Evolutionary conservation across 345 rosid species (phyloP).

Genomic region (Citrus maxima): DNA sequence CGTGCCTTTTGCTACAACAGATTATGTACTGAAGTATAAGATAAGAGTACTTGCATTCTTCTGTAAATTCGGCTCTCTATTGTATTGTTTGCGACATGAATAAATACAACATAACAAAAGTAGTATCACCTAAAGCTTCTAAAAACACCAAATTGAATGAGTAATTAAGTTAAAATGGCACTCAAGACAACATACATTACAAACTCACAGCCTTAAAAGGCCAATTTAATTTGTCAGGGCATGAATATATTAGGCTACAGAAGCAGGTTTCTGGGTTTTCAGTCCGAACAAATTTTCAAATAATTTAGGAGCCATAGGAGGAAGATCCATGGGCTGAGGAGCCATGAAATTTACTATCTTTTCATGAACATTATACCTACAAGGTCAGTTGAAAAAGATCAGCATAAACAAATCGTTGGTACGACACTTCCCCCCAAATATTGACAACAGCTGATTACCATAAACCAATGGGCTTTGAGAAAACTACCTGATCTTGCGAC

Average conservation of each 20-base stretch:
- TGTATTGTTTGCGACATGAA: neutral
- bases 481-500: conserved; percentile 75
- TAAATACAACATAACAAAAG: too few relatives aligned
- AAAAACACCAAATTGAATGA: neutral
- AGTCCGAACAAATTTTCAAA: conserved; percentile 80
- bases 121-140: neutral
- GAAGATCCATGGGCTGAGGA: conserved; percentile 52
- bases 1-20: neutral
- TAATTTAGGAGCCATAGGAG: conserved; percentile 67
- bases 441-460: neutral
- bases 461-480: neutral
- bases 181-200: neutral
- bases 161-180: neutral
- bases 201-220: neutral
- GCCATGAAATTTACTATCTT: conserved; percentile 88
- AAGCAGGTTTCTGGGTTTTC: conserved; percentile 32
- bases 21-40: neutral
- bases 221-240: neutral
- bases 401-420: neutral
- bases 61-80: neutral
- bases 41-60: neutral
- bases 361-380: conserved; percentile 78
- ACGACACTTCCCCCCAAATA: neutral
- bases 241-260: conserved; percentile 17
- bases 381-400: neutral